Percentiles rank a stretch among this genome's conserved stretches.
Conservation (phyloP, 371 early-diverging fungal genomes). For the Nematocida ausubeli region DNA sequence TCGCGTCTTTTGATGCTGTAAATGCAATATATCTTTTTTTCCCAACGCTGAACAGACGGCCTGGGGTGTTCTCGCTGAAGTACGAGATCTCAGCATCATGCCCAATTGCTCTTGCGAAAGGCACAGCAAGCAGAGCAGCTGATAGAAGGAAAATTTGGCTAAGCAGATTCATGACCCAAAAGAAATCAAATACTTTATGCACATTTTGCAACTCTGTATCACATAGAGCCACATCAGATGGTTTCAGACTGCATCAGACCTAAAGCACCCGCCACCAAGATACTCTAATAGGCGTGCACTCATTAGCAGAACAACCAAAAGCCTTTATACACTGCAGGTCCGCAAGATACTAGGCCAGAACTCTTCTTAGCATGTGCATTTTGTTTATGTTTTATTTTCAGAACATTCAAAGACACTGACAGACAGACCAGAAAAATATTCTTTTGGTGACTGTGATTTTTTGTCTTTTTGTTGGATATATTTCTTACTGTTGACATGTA, state of each 20-base stretch:
- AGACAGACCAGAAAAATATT: no score
- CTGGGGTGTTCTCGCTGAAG: conserved; percentile 16
- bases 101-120: neutral
- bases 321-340: no score
- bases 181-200: conserved; percentile 19
- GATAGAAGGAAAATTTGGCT: neutral
- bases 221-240: neutral
- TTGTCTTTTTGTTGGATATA: no score
- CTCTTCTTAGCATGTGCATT: no score
- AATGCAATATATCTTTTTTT: conserved; percentile 15
- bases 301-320: no score
- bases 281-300: no score
- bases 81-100: neutral
- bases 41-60: conserved; percentile 30
- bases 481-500: no score
- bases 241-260: neutral
- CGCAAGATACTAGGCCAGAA: no score
- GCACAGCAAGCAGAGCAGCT: neutral
- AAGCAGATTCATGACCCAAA: neutral
- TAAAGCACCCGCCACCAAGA: no score
- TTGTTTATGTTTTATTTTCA: no score
- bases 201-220: conserved; percentile 13
- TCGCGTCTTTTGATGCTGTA: neutral
- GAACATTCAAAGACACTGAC: no score
- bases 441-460: no score